phyloP scores from a whole-genome alignment of 345 rosid genomes.

The Erysimum cheiranthoides region DNA sequence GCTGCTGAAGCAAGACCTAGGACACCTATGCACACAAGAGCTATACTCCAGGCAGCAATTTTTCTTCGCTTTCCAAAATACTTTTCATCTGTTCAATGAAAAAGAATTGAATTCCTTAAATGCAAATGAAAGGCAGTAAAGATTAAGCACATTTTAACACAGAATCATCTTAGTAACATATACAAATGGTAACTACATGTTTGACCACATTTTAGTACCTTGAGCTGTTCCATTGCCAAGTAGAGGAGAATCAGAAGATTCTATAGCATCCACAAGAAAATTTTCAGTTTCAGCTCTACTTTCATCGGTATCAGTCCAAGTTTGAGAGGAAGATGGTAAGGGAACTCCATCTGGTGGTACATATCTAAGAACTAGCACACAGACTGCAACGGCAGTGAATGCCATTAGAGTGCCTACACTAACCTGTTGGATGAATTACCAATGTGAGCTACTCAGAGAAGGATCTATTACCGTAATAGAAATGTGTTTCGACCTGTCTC shows the following conservation, averaged over 20 bases:
- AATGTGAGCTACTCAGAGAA: conserved; percentile 23
- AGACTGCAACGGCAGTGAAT: conserved; percentile 67
- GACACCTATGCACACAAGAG: conserved; percentile 57
- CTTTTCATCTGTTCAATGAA: conserved; percentile 46
- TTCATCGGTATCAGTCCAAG: conserved; percentile 42
- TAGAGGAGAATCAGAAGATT: conserved; percentile 48
- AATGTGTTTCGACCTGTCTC: conserved; percentile 4
- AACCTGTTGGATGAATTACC: conserved; percentile 53
- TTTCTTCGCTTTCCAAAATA: conserved; percentile 55
- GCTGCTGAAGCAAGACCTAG: conserved; percentile 62
- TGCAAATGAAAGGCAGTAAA: conserved; percentile 9
- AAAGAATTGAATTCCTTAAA: background rate
- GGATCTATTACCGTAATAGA: conserved; percentile 13
- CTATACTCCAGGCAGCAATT: conserved; percentile 68
- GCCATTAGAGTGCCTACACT: conserved; percentile 80
- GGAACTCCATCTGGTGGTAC: conserved; percentile 68
- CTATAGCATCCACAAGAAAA: conserved; percentile 39
- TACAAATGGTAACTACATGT: conserved; percentile 9
- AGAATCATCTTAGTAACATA: conserved; percentile 19
- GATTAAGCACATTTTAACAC: background rate
- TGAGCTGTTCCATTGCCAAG: conserved; percentile 46
- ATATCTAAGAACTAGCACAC: conserved; percentile 69
- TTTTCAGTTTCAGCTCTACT: conserved; percentile 36
- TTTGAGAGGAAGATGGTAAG: conserved; percentile 50
- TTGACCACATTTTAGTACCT: conserved; percentile 48